Percentiles rank a stretch among this genome's conserved stretches.
Conservation (phyloP, 352 stramenopile species). For the Halophytophthora batemanensis region DNA sequence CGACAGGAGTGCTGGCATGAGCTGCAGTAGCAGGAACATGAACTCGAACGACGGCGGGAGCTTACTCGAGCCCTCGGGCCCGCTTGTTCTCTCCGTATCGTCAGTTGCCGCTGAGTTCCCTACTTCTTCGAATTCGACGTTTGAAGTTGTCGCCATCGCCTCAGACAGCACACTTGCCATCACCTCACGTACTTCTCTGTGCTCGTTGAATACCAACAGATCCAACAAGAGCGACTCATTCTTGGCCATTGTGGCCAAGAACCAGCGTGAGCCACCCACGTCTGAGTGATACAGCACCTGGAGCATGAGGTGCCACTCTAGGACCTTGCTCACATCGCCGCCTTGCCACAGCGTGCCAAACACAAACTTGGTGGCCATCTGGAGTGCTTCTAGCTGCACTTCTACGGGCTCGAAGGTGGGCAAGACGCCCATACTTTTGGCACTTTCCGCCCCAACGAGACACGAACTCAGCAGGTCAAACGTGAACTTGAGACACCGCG, state of each 20-base stretch:
- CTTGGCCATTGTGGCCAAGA: conserved; percentile 52
- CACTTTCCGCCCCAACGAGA: conserved; percentile 37
- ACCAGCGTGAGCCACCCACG: conserved; percentile 64
- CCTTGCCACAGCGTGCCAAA: conserved; percentile 86
- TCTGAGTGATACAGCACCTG: conserved; percentile 73
- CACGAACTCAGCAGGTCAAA: conserved; percentile 70
- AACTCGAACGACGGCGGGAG: conserved; percentile 81
- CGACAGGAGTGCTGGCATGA: conserved; percentile 72
- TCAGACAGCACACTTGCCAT: conserved; percentile 65
- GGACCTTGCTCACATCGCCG: conserved; percentile 64
- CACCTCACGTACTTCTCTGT: conserved; percentile 66
- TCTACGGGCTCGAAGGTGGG: conserved; percentile 62
- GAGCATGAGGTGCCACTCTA: conserved; percentile 73
- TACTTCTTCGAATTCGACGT: conserved; percentile 42
- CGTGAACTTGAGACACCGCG: conserved; percentile 73
- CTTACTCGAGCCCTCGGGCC: conserved; percentile 21
- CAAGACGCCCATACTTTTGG: conserved; percentile 38
- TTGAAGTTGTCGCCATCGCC: conserved; percentile 62
- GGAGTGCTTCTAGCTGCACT: conserved; percentile 64
- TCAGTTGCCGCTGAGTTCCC: not conserved
- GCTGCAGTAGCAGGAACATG: conserved; percentile 70
- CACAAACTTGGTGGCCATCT: conserved; percentile 82
- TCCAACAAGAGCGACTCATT: conserved; percentile 74
- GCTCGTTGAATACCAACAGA: conserved; percentile 65
- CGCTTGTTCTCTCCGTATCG: not conserved